These are phyloP conservation scores for Trametes cubensis DNA, from an alignment of 768 basidiomycete species.

Conservation along the genomic window DNA sequence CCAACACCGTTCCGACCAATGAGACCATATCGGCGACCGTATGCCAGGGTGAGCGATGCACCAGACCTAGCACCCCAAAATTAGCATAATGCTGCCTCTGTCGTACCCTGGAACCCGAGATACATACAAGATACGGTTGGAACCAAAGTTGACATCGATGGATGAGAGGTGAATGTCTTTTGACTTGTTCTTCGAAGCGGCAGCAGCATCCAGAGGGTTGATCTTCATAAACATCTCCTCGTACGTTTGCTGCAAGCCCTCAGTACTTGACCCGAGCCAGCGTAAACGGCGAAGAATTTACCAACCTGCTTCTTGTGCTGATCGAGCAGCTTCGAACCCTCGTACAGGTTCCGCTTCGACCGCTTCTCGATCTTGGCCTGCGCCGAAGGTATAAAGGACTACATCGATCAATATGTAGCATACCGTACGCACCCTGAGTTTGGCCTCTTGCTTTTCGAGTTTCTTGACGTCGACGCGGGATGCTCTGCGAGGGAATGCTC, in stretches of 20 bases:
- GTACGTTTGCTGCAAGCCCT: constrained; percentile 76
- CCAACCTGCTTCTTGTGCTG: constrained; percentile 86
- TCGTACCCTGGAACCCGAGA: constrained; percentile 7
- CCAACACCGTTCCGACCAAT: constrained; percentile 84
- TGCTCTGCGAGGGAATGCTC: constrained; percentile 49
- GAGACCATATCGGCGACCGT: constrained; percentile 88
- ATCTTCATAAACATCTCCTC: constrained; percentile 99
- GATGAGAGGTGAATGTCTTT: constrained; percentile 95
- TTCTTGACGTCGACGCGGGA: constrained; percentile 94
- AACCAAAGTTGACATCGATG: constrained; percentile 96
- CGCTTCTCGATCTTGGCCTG: constrained; percentile 98
- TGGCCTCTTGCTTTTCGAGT: constrained; percentile 95
- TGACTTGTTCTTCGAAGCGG: constrained; percentile 87
- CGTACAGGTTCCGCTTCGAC: constrained; percentile 86
- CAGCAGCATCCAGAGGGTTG: constrained; percentile 86
- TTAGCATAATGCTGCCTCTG: neutral
- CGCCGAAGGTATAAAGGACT: neutral
- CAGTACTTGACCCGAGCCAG: neutral
- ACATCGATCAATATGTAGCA: too few species aligned
- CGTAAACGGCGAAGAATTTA: neutral
- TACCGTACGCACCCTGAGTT: constrained; percentile 65
- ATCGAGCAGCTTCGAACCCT: constrained; percentile 94
- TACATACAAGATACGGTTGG: constrained; percentile 85
- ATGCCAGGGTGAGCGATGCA: constrained; percentile 83
- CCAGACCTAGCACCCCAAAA: constrained; percentile 56